Evolutionary conservation across 2,329 filamentous ascomycete genomes (phyloP).

Genomic region (Paraphoma sp.): DNA sequence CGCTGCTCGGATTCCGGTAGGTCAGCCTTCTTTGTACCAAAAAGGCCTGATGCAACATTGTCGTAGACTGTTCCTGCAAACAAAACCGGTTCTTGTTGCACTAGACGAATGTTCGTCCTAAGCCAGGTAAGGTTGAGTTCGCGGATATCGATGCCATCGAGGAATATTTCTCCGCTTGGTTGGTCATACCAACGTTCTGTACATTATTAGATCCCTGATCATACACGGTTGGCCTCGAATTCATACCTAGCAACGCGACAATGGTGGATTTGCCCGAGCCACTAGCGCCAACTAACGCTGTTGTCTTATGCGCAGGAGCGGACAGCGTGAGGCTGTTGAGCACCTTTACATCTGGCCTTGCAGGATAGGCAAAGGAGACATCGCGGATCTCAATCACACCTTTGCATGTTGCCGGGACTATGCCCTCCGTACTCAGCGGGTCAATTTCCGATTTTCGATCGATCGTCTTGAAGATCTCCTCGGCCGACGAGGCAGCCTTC

Average conservation of each 20-base stretch:
- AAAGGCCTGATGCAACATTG: slow-evolving; percentile 86
- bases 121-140: slow-evolving; percentile 88
- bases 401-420: slow-evolving; percentile 23
- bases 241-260: slow-evolving; percentile 67
- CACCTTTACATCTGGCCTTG: slow-evolving; percentile 84
- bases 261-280: slow-evolving; percentile 95
- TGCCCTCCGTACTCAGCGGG: slow-evolving; percentile 34
- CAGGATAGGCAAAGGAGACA: slow-evolving; percentile 92
- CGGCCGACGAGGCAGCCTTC: slow-evolving; percentile 42
- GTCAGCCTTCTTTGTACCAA: slow-evolving; percentile 66
- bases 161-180: slow-evolving; percentile 26
- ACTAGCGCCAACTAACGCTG: slow-evolving; percentile 90
- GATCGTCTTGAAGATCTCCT: slow-evolving; percentile 62
- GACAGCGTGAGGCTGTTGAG: slow-evolving; percentile 81
- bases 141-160: slow-evolving; percentile 67
- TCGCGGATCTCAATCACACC: slow-evolving; percentile 75
- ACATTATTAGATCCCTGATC: slow-evolving; percentile 55
- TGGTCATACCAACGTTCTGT: slow-evolving; percentile 62
- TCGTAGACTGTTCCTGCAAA: slow-evolving; percentile 87
- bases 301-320: slow-evolving; percentile 88
- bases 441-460: slow-evolving; percentile 85
- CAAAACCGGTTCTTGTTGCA: slow-evolving; percentile 89
- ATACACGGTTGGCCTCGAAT: slow-evolving; percentile 39
- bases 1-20: slow-evolving; percentile 64
- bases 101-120: slow-evolving; percentile 86